Percentiles rank a stretch among this genome's conserved stretches.
phyloP scores from a whole-genome alignment of 306 rosid species.

The Inga oerstediana region DNA sequence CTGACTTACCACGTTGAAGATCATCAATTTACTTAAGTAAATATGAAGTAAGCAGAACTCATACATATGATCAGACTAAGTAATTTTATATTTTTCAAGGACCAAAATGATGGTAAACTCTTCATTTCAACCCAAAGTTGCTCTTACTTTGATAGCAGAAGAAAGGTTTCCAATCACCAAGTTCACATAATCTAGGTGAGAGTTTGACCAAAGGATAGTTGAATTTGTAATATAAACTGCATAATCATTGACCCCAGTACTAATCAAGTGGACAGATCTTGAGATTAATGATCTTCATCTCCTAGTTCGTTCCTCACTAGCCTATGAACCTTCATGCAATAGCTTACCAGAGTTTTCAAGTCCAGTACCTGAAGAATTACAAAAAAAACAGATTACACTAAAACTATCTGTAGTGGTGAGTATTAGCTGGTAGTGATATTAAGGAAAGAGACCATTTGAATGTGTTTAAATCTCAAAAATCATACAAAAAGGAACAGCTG shows the following conservation, averaged over 20 bases:
- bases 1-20: no score
- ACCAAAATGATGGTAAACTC: background rate
- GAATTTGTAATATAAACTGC: conserved; percentile 48
- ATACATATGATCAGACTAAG: background rate
- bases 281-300: conserved; percentile 42
- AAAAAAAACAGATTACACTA: background rate
- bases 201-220: conserved; percentile 31
- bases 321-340: conserved; percentile 48
- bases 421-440: conserved; percentile 32
- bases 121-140: background rate
- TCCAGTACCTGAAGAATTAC: conserved; percentile 56
- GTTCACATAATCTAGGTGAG: conserved; percentile 45
- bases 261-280: conserved; percentile 65
- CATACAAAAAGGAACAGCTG: background rate
- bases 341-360: conserved; percentile 49
- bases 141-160: conserved; percentile 48
- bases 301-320: conserved; percentile 50
- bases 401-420: conserved; percentile 7
- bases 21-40: no score
- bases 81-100: background rate
- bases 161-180: conserved; percentile 75
- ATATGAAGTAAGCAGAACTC: conserved; percentile 19
- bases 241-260: conserved; percentile 69
- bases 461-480: background rate
- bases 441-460: conserved; percentile 30